These are phyloP conservation scores for Phytophthora melonis DNA, from an alignment of 352 stramenopile genomes.

Conservation along the genomic window DNA sequence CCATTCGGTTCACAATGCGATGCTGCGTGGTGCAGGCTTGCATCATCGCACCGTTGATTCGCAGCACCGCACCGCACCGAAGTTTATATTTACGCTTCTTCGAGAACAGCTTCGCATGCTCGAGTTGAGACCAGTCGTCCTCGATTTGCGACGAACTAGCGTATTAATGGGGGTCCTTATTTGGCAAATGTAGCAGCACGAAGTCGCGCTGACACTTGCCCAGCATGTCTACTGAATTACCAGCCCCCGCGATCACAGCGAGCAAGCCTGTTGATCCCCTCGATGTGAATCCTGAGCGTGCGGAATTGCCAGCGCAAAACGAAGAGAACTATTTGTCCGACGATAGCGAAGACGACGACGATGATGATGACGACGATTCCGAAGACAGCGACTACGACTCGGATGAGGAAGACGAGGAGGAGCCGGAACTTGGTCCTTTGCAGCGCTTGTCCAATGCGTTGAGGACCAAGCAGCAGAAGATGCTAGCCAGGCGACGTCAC, in stretches of 20 bases:
- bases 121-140: background rate
- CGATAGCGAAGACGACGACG: constrained; percentile 5
- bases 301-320: constrained; percentile 16
- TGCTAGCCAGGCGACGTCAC: constrained; percentile 53
- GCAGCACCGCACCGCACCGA: background rate
- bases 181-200: too few species aligned
- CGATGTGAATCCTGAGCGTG: constrained; percentile 3
- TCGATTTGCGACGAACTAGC: constrained; percentile 15
- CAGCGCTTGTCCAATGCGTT: constrained; percentile 37
- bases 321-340: constrained; percentile 18
- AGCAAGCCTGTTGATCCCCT: background rate
- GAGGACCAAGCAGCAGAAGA: constrained; percentile 47
- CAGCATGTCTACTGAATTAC: constrained; percentile 17
- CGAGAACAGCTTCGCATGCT: constrained; percentile 12
- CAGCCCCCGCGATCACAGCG: background rate
- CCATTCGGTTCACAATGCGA: constrained; percentile 25
- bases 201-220: background rate
- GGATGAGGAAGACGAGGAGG: constrained; percentile 50
- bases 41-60: background rate
- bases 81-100: constrained; percentile 3
- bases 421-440: constrained; percentile 28
- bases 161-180: too few species aligned
- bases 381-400: constrained; percentile 49
- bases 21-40: constrained; percentile 5
- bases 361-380: constrained; percentile 41